Evolutionary conservation across 495 filamentous ascomycete species (phyloP).

Genomic region (Neurospora sp.): DNA sequence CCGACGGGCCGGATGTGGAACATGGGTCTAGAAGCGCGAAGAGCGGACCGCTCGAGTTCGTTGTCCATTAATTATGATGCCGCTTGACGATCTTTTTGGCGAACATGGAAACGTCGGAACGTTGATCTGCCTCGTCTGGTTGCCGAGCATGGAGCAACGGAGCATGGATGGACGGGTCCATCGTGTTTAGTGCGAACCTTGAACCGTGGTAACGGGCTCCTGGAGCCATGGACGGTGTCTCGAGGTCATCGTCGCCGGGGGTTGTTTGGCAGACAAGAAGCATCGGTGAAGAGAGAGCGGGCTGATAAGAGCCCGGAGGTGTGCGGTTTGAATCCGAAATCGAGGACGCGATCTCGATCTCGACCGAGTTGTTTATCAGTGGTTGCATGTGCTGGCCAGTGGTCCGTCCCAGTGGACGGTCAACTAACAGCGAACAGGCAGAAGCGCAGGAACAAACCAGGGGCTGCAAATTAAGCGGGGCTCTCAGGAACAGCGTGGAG

Average conservation of each 20-base stretch:
- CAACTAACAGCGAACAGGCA: neutral
- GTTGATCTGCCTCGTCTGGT: neutral
- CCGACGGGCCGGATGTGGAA: neutral
- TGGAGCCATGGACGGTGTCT: neutral
- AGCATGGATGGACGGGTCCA: neutral
- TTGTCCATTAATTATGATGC: neutral
- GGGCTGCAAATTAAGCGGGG: neutral
- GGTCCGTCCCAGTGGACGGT: neutral
- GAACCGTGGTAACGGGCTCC: neutral
- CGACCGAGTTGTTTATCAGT: neutral
- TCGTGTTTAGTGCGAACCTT: neutral
- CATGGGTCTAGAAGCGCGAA: neutral
- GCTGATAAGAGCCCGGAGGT: neutral
- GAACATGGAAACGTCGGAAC: neutral
- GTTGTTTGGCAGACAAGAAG: neutral
- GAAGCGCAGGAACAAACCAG: neutral
- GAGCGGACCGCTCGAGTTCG: neutral
- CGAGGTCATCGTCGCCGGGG: neutral
- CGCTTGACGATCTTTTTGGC: neutral
- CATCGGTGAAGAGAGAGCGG: neutral
- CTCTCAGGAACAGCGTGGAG: neutral
- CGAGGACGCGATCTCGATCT: neutral
- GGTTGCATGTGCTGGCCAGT: neutral
- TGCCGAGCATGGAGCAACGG: neutral
- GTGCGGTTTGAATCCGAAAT: neutral